Base-by-base conservation (phyloP, 2,329 filamentous ascomycete species). In the Penicillium brevicompactum region DNA sequence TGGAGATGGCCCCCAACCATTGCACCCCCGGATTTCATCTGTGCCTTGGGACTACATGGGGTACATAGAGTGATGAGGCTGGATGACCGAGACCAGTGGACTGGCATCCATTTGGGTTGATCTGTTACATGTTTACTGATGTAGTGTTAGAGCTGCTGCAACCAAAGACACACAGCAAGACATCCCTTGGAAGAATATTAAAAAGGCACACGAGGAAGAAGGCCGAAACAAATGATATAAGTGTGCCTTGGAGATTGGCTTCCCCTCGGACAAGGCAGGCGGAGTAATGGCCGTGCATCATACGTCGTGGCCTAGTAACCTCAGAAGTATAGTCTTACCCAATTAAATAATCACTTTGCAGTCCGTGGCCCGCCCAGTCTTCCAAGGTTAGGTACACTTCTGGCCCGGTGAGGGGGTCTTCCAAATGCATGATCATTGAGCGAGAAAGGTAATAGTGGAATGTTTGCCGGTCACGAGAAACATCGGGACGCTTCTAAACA, bases 211-310 rank as follows among this genome's bases (percentile, higher is more conserved):
- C 5, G 5, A 27, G 24, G 8, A 27, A 27, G 24, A 27, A 6
- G 24, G 24, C 24, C 5, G 8, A 27, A 27, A 27, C 24, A 27
- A 27, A 8, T 27, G 8, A 6, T 27, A 27, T 27, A 5, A 5
- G 24, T 27, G 24, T 27, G 24, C 24, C 24, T 6, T 51, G n/a
- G 41, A 30, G 7, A 8, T 45, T 6, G 10, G 18, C 6, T 24
- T 41, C 41, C 47, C 18, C 41, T 32, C 24, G 18, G 37, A n/a
- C 21, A 40, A 32, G 38, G 27, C 13, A 50, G 46, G 32, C 34
- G 41, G 52, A 46, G 47, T 5, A 10, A 54, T 34, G 49, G 34
- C 55, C 51, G 55, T 52, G 51, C 51, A 24, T 51, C 46, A 50
- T 41, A 51, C 48, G 51, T 41, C 52, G n/a, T 34, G 57, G 13